A percentile compares a stretch with the other conserved stretches of the same genome.
Evolutionary conservation across 345 rosid species (phyloP).

Genomic region (Leavenworthia alabamica): DNA sequence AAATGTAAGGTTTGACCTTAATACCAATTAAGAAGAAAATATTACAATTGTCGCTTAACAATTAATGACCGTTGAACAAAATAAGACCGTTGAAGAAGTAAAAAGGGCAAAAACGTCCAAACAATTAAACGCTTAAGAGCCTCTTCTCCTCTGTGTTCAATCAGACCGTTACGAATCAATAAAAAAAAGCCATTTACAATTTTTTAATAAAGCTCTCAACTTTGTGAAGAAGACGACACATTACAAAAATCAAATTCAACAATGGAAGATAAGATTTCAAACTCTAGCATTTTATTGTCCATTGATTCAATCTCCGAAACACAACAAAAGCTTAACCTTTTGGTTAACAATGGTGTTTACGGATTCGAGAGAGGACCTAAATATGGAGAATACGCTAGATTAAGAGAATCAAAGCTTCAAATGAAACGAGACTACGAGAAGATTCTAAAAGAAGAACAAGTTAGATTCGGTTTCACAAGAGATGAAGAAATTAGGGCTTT

Average conservation of each 20-base stretch:
- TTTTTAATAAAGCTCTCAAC: not conserved
- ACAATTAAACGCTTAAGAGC: not conserved
- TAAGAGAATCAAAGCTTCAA: slow-evolving; percentile 61
- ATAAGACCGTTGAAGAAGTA: not conserved
- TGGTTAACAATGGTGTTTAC: not conserved
- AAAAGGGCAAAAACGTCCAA: not conserved
- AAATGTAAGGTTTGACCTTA: not conserved
- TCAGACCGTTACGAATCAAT: slow-evolving; percentile 1
- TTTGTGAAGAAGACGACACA: not conserved
- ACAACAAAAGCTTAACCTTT: slow-evolving; percentile 2
- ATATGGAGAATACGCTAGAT: slow-evolving; percentile 58
- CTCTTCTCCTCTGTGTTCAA: not conserved
- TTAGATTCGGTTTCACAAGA: slow-evolving; percentile 40
- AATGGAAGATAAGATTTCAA: slow-evolving; percentile 39
- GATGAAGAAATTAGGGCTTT: slow-evolving; percentile 43
- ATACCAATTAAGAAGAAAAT: not conserved
- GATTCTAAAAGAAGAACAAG: slow-evolving; percentile 31
- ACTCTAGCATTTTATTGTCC: slow-evolving; percentile 31
- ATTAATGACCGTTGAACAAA: not conserved
- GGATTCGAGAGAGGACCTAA: slow-evolving; percentile 77
- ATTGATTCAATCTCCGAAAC: slow-evolving; percentile 37
- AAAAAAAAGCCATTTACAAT: not conserved
- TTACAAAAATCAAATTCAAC: not conserved
- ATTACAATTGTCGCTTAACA: not conserved
- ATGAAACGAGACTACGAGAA: slow-evolving; percentile 39